Evolutionary conservation across 805 yeast genomes (phyloP).

Genomic region (Candida saitoana): DNA sequence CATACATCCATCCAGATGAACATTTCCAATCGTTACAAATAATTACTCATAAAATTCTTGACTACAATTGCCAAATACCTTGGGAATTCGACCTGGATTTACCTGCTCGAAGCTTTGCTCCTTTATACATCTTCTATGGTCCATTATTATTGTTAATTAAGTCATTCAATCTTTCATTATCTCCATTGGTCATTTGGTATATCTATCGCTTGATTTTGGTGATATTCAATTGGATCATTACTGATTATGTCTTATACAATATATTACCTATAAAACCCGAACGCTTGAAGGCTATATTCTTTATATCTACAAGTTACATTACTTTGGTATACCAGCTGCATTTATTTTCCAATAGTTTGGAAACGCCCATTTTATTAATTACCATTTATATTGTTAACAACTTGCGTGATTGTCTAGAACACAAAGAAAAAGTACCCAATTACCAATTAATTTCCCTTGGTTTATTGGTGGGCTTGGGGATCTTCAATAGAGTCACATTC

Average conservation of each 20-base stretch:
- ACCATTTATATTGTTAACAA: slow-evolving; percentile 48
- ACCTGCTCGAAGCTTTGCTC: slow-evolving; percentile 71
- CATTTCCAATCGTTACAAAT: slow-evolving; percentile 90
- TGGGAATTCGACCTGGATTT: slow-evolving; percentile 71
- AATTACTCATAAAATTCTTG: slow-evolving; percentile 46
- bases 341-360: slow-evolving; percentile 84
- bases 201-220: slow-evolving; percentile 49
- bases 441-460: slow-evolving; percentile 5
- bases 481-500: slow-evolving; percentile 84
- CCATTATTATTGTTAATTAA: slow-evolving; percentile 47
- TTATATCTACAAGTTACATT: slow-evolving; percentile 58
- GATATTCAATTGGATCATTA: slow-evolving; percentile 31
- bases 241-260: slow-evolving; percentile 42
- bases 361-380: slow-evolving; percentile 54
- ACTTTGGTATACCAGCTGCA: slow-evolving; percentile 80
- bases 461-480: slow-evolving; percentile 54
- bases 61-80: slow-evolving; percentile 47
- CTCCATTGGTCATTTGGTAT: slow-evolving; percentile 51
- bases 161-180: slow-evolving; percentile 28
- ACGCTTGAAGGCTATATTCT: slow-evolving; percentile 43
- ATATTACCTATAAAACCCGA: slow-evolving; percentile 49
- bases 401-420: slow-evolving; percentile 23
- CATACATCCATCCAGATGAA: slow-evolving; percentile 97
- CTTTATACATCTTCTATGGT: slow-evolving; percentile 64
- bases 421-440: slow-evolving; percentile 9